These are phyloP conservation scores for Backusella macrospora DNA, from an alignment of 192 early-diverging fungal genomes.

Conservation along the genomic window DNA sequence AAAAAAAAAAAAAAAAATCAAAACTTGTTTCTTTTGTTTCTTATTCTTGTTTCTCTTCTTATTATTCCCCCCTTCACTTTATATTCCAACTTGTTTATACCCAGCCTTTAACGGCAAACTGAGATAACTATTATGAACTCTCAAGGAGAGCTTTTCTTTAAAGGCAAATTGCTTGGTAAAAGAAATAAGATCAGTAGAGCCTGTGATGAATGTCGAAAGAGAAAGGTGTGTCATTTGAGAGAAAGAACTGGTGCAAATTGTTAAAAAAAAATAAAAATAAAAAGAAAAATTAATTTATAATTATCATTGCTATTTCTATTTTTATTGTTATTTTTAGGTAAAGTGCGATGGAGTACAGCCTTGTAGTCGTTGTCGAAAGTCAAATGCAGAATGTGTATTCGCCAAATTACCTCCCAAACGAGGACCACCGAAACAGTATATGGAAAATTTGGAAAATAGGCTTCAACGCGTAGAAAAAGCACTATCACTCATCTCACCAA, in stretches of 20 bases:
- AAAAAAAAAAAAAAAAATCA: neutral
- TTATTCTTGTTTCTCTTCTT: neutral
- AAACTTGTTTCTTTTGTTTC: neutral
- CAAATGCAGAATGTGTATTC: conserved; percentile 34
- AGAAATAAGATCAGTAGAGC: conserved; percentile 39
- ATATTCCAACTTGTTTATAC: conserved; percentile 13
- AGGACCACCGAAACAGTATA: conserved; percentile 46
- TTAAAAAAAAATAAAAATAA: conserved; percentile 1
- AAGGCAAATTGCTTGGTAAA: conserved; percentile 11
- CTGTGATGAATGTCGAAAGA: conserved; percentile 41
- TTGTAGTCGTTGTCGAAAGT: conserved; percentile 37
- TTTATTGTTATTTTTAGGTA: conserved; percentile 26
- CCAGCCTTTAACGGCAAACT: neutral
- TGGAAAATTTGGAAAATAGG: conserved; percentile 39
- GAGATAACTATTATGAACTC: neutral
- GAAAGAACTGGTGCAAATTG: neutral
- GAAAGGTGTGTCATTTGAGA: conserved; percentile 27
- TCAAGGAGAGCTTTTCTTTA: conserved; percentile 4
- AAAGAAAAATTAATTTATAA: neutral
- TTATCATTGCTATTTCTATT: neutral
- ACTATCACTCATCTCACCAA: conserved; percentile 1
- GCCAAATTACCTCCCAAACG: conserved; percentile 35
- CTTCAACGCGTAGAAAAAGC: conserved; percentile 38
- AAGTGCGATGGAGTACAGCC: conserved; percentile 46
- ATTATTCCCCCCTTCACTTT: neutral